Base-by-base conservation (phyloP, 768 basidiomycete species). In the Dentipellis sp. region DNA sequence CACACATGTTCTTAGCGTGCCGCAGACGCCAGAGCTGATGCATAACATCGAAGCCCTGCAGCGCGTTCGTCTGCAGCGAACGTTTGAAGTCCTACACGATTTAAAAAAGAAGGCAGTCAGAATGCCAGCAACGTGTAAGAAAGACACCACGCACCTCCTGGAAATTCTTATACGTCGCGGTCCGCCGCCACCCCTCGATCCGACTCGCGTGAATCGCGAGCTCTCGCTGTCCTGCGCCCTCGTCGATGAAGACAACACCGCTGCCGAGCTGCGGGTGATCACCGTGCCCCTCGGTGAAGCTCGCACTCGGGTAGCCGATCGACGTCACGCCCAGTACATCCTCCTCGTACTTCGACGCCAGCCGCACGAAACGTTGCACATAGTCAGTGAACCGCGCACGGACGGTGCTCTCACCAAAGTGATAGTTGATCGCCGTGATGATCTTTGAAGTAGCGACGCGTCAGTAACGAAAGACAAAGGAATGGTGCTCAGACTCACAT, bases 161-260 rank as follows among this genome's bases (percentile, higher is more conserved):
- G 63, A 75, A 87, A 58, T 88, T 79, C 54, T 80, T 77, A 68
- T 97, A 97, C 54, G 81, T 84, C 59, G 81, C 82, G 4, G 91
- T 95, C 65, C 80, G 79, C 59, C 89, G 75, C 95, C 95, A 99
- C 8, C 87, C 94, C 65, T 98, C 97, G 39, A 98, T 92, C 37
- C 95, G 80, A 63, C 83, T 82, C 1, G 85, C 82, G 62, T 94
- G 93, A 35, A 77, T 74, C 42, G 77, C 74, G 54, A 97, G 74
- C 66, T 99, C 95, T 59, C 79, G 81, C 57, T 75, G 63, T 47
- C 82, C 82, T 11, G 75, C 69, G 0, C 67, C 67, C 19, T 95
- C 93, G 56, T 95, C 93, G 12, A 72, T 68, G 65, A 94, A 92
- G 6, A 84, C 79, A 14, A 88, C 76, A 2, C 95, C 95, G 55